Evolutionary conservation across 257 asterid species (phyloP).

Genomic region (Leptodermis oblonga): DNA sequence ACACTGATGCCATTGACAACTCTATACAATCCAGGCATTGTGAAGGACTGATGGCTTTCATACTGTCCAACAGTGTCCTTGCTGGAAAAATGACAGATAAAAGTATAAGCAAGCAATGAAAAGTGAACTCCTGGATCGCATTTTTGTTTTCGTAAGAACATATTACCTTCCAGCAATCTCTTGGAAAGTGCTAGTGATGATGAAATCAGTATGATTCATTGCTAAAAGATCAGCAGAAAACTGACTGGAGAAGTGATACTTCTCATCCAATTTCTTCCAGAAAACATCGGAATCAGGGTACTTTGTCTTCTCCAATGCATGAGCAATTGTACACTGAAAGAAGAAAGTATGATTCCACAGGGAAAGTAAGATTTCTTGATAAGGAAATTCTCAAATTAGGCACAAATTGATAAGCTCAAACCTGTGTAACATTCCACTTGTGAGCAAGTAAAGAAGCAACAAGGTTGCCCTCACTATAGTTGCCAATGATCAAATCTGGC

Average conservation of each 20-base stretch:
- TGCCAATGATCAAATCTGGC: conserved; percentile 92
- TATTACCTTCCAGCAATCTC: conserved; percentile 93
- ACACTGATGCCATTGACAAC: conserved; percentile 91
- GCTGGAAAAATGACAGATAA: conserved; percentile 29
- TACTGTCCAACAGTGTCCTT: conserved; percentile 96
- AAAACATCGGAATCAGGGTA: conserved; percentile 88
- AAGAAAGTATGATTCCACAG: no score
- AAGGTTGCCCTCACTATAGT: conserved; percentile 95
- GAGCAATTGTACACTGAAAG: conserved; percentile 99
- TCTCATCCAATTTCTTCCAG: conserved; percentile 71
- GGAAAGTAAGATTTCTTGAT: not conserved
- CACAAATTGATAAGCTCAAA: no score
- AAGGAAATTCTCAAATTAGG: no score
- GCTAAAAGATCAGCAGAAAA: conserved; percentile 94
- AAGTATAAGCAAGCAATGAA: conserved; percentile 16
- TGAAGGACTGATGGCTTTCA: conserved; percentile 95
- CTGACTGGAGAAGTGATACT: conserved; percentile 94
- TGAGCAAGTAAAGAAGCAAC: conserved; percentile 93
- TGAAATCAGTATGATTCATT: conserved; percentile 97
- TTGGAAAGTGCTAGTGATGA: conserved; percentile 96
- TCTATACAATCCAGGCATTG: conserved; percentile 93
- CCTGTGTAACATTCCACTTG: conserved; percentile 95
- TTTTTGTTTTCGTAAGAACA: no score
- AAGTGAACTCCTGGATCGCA: not conserved
- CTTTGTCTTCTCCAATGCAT: conserved; percentile 91